Conservation (phyloP, 2,329 filamentous ascomycete species). For the Catunica adiposa region DNA sequence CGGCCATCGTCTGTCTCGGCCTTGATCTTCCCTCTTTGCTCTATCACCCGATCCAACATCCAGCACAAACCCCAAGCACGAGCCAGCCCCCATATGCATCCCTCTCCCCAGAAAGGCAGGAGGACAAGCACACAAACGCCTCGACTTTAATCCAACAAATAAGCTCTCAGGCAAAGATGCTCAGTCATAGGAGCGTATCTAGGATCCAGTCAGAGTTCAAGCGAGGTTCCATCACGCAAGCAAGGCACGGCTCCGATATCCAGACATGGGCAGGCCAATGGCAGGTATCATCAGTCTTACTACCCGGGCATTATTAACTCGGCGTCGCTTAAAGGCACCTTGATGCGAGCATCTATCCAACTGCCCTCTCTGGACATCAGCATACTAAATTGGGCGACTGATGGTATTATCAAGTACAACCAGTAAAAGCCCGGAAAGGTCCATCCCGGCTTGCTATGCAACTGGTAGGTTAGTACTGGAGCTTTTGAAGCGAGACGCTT, state of each 20-base stretch:
- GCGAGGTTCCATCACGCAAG: too few species aligned
- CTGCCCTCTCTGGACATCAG: not conserved
- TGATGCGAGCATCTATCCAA: not conserved
- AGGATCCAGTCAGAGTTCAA: too few species aligned
- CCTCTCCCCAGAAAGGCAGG: slow-evolving; percentile 12
- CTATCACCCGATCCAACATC: not conserved
- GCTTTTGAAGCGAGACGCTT: too few species aligned
- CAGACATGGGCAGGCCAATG: not conserved
- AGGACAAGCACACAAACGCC: not conserved
- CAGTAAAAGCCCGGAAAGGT: too few species aligned
- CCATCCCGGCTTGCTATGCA: too few species aligned
- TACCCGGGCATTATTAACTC: not conserved
- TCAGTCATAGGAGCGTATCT: too few species aligned
- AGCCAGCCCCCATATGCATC: not conserved
- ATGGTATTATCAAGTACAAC: not conserved
- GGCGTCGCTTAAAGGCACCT: not conserved
- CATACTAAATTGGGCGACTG: not conserved
- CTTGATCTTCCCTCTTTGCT: not conserved
- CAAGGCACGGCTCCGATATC: not conserved
- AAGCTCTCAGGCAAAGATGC: not conserved
- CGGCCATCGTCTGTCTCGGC: too few species aligned
- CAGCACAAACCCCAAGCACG: not conserved
- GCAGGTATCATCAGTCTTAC: not conserved
- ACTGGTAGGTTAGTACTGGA: too few species aligned
- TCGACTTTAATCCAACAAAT: not conserved